Percentiles rank a stretch among this genome's conserved stretches.
Evolutionary conservation across 768 basidiomycete genomes (phyloP).

Genomic region (Asterophora parasitica): DNA sequence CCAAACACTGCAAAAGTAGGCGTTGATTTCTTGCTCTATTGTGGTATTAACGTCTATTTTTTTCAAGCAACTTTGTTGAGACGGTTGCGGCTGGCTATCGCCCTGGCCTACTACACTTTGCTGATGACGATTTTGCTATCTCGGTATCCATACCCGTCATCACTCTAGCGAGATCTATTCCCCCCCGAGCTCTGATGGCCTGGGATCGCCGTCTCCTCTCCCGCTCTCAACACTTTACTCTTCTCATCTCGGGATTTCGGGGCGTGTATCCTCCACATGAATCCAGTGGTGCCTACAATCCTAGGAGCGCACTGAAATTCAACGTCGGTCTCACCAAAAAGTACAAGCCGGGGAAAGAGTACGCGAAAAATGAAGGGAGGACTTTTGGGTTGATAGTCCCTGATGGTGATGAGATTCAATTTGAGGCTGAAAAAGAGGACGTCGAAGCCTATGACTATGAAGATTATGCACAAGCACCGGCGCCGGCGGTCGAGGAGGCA

Average conservation of each 20-base stretch:
- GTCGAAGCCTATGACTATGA: conserved; percentile 20
- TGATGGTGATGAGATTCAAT: conserved; percentile 36
- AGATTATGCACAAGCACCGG: neutral
- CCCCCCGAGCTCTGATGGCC: conserved; percentile 63
- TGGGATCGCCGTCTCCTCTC: conserved; percentile 68
- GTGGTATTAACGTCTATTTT: too few species aligned
- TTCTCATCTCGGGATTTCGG: conserved; percentile 57
- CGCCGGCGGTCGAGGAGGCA: conserved; percentile 23
- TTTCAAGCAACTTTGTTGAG: conserved; percentile 52
- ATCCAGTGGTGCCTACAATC: conserved; percentile 36
- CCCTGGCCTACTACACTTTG: conserved; percentile 53
- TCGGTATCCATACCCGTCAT: conserved; percentile 56
- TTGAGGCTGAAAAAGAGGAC: conserved; percentile 29
- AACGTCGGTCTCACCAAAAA: conserved; percentile 54
- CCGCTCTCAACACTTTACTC: conserved; percentile 51
- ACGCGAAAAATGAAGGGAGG: conserved; percentile 43
- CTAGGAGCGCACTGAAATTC: conserved; percentile 40
- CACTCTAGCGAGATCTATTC: conserved; percentile 44
- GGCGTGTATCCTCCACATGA: conserved; percentile 50
- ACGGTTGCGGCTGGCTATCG: conserved; percentile 52
- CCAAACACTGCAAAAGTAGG: conserved; percentile 28
- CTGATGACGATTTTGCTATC: conserved; percentile 46
- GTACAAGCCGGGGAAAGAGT: conserved; percentile 56
- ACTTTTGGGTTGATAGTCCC: conserved; percentile 44
- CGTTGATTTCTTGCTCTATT: neutral